These are phyloP conservation scores for Neurospora cerealis DNA, from an alignment of 495 filamentous ascomycete genomes.

Conservation along the genomic window DNA sequence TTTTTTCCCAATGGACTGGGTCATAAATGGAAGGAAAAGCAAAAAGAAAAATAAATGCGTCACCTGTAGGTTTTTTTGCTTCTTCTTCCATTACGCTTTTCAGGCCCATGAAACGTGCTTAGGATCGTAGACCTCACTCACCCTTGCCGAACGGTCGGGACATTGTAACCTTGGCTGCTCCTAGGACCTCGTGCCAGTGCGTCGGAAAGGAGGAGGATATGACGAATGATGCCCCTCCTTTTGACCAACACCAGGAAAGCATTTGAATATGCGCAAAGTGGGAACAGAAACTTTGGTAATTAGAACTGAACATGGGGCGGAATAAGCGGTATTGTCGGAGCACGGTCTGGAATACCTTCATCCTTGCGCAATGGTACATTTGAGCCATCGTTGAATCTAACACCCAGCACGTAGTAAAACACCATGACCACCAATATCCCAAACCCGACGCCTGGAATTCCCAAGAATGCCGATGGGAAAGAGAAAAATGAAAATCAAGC, in stretches of 20 bases:
- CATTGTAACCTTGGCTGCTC: neutral
- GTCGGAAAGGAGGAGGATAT: neutral
- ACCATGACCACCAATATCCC: neutral
- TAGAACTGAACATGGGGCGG: neutral
- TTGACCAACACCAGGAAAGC: neutral
- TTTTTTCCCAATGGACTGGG: too few species aligned
- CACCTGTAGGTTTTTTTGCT: too few species aligned
- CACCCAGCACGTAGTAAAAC: neutral
- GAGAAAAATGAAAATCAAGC: neutral
- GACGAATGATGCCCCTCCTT: neutral
- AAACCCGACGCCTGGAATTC: neutral
- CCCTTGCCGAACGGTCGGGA: neutral
- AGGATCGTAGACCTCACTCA: neutral
- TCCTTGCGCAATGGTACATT: neutral
- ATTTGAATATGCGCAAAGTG: neutral
- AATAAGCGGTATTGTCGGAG: neutral
- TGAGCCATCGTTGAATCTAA: neutral
- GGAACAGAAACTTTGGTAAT: neutral
- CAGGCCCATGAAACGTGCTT: too few species aligned
- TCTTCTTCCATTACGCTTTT: too few species aligned
- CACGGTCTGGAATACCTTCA: neutral
- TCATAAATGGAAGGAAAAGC: too few species aligned
- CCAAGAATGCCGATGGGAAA: neutral
- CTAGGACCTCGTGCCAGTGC: neutral
- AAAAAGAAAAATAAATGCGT: too few species aligned